Conservation (phyloP, 2,329 filamentous ascomycete species). For the Trichoderma gracile region DNA sequence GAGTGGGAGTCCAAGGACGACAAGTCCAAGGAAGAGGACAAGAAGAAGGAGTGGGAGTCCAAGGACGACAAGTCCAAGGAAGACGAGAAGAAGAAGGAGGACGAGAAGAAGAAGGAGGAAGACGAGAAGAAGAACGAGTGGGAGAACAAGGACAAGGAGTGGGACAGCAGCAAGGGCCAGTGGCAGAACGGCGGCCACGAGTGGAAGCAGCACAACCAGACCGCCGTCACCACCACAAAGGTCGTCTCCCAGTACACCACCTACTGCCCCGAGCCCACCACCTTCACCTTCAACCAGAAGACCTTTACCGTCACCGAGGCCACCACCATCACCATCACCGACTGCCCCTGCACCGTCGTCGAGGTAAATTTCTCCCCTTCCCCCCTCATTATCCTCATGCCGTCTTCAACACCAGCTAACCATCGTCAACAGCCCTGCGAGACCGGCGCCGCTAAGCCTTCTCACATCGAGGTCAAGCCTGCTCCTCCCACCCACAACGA, state of each 20-base stretch:
- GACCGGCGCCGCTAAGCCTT: not conserved
- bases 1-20: not conserved
- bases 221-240: conserved; percentile 37
- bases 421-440: not conserved
- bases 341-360: conserved; percentile 54
- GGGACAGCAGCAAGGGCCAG: not conserved
- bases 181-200: not conserved
- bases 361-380: conserved; percentile 38
- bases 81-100: not conserved
- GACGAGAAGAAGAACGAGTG: not conserved
- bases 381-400: no score
- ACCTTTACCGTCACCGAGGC: conserved; percentile 57
- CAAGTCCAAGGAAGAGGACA: not conserved
- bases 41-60: not conserved
- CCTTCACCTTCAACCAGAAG: conserved; percentile 51
- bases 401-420: no score
- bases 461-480: not conserved
- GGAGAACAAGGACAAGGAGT: not conserved
- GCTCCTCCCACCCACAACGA: no score
- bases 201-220: conserved; percentile 28
- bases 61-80: not conserved
- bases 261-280: conserved; percentile 51
- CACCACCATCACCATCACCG: conserved; percentile 55
- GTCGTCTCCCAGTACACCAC: conserved; percentile 43
- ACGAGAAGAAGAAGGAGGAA: not conserved